Conservation (phyloP, 2,329 filamentous ascomycete species). For the Ceratocystis diversiconidia region DNA sequence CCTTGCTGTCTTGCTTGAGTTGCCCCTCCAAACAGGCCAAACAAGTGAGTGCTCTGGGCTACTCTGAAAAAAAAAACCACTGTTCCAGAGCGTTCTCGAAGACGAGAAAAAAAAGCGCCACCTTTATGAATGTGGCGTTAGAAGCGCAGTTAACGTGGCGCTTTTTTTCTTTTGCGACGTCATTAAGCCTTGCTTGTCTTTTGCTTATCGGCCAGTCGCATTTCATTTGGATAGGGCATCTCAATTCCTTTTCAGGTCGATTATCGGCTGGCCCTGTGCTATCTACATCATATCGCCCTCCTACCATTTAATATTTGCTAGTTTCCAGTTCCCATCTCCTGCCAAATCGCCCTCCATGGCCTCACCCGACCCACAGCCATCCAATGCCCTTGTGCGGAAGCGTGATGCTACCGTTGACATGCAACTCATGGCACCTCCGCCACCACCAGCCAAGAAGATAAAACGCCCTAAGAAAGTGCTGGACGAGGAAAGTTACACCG, state of each 20-base stretch:
- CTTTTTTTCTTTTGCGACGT: background rate
- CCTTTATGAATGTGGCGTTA: too few relatives aligned
- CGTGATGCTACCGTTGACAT: conserved; percentile 43
- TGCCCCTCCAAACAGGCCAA: background rate
- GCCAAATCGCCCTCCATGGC: background rate
- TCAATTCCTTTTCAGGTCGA: background rate
- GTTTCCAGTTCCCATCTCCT: background rate
- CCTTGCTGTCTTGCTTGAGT: background rate
- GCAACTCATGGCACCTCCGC: conserved; percentile 69
- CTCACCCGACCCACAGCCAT: conserved; percentile 21
- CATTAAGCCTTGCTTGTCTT: background rate
- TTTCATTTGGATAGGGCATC: background rate
- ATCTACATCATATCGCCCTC: background rate
- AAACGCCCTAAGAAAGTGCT: conserved; percentile 79
- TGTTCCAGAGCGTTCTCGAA: conserved; percentile 7
- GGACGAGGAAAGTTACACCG: conserved; percentile 87
- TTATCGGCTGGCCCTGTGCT: background rate
- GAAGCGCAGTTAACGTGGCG: background rate
- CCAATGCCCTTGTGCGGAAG: conserved; percentile 52
- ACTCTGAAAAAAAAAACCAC: too few relatives aligned
- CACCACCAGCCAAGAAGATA: conserved; percentile 72
- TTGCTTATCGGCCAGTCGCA: background rate
- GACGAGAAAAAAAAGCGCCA: background rate
- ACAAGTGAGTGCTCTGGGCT: too few relatives aligned
- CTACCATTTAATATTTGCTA: background rate